Conservation (phyloP, 225 moss, liverwort and hornwort species). For the Sphagnum tenellum region DNA sequence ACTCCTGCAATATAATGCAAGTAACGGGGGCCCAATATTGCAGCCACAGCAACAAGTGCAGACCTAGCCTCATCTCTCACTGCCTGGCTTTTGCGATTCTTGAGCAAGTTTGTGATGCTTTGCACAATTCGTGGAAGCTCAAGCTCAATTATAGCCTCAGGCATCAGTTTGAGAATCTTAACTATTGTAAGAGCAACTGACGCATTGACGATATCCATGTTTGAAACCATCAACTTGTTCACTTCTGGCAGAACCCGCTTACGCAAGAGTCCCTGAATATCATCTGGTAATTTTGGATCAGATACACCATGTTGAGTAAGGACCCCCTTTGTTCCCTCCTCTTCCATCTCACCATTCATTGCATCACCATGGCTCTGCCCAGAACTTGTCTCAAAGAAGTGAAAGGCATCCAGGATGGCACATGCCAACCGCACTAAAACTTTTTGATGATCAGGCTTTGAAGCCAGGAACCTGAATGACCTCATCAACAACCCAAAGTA, state of each 20-base stretch:
- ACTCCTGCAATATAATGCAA: slow-evolving; percentile 78
- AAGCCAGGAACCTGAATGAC: slow-evolving; percentile 58
- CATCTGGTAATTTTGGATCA: slow-evolving; percentile 33
- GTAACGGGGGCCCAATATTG: slow-evolving; percentile 69
- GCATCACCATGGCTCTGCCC: slow-evolving; percentile 7
- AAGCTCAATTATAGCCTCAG: slow-evolving; percentile 57
- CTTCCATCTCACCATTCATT: slow-evolving; percentile 7
- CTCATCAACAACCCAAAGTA: slow-evolving; percentile 88
- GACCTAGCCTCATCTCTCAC: slow-evolving; percentile 95
- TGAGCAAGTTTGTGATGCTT: slow-evolving; percentile 83
- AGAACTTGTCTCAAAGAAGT: slow-evolving; percentile 51
- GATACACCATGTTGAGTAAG: slow-evolving; percentile 1
- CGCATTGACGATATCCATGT: slow-evolving; percentile 83
- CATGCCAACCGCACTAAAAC: slow-evolving; percentile 66
- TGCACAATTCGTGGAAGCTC: slow-evolving; percentile 85
- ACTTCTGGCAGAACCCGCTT: slow-evolving; percentile 81
- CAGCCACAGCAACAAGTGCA: slow-evolving; percentile 74
- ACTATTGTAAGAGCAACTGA: slow-evolving; percentile 80
- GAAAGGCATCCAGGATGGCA: slow-evolving; percentile 71
- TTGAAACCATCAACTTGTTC: slow-evolving; percentile 72
- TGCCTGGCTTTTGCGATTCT: slow-evolving; percentile 81
- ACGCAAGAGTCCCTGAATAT: slow-evolving; percentile 41
- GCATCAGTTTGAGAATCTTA: slow-evolving; percentile 79
- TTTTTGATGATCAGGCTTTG: slow-evolving; percentile 79
- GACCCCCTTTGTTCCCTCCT: background rate